Conservation (phyloP, 805 yeast species). For the Vanderwaltozyma polyspora region DNA sequence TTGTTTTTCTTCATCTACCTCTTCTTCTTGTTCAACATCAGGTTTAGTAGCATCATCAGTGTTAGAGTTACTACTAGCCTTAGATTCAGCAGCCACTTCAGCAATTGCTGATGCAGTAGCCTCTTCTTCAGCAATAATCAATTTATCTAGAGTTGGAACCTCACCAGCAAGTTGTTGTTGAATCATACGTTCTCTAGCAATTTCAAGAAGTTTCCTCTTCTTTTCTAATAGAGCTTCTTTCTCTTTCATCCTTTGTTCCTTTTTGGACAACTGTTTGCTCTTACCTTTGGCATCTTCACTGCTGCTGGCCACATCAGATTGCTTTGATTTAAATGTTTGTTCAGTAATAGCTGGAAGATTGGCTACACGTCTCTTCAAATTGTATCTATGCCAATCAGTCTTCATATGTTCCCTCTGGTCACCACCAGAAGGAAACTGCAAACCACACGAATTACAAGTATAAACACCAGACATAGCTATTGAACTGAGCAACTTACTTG, state of each 20-base stretch:
- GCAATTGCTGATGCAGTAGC: constrained; percentile 3
- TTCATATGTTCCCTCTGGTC: constrained; percentile 89
- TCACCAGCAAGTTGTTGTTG: constrained; percentile 3
- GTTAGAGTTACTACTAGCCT: constrained; percentile 3
- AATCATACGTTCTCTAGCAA: constrained; percentile 31
- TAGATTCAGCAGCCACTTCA: constrained; percentile 4
- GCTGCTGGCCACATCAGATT: constrained; percentile 26
- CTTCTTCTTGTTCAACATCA: constrained; percentile 15
- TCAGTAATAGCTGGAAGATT: constrained; percentile 64
- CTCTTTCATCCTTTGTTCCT: constrained; percentile 32
- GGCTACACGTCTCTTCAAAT: constrained; percentile 89
- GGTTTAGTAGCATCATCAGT: constrained; percentile 3
- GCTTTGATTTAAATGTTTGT: constrained; percentile 59
- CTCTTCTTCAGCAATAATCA: constrained; percentile 1
- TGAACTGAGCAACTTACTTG: no score
- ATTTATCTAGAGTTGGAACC: not conserved
- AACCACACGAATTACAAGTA: constrained; percentile 84
- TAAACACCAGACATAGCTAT: constrained; percentile 16
- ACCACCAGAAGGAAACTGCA: constrained; percentile 63
- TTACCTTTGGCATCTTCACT: constrained; percentile 11
- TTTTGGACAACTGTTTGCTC: constrained; percentile 29
- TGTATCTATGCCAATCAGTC: constrained; percentile 96
- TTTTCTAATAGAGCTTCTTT: constrained; percentile 33
- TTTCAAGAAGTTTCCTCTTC: constrained; percentile 30
- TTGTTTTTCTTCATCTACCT: constrained; percentile 29